phyloP scores from a whole-genome alignment of 768 basidiomycete species.

The Lactarius vividus region DNA sequence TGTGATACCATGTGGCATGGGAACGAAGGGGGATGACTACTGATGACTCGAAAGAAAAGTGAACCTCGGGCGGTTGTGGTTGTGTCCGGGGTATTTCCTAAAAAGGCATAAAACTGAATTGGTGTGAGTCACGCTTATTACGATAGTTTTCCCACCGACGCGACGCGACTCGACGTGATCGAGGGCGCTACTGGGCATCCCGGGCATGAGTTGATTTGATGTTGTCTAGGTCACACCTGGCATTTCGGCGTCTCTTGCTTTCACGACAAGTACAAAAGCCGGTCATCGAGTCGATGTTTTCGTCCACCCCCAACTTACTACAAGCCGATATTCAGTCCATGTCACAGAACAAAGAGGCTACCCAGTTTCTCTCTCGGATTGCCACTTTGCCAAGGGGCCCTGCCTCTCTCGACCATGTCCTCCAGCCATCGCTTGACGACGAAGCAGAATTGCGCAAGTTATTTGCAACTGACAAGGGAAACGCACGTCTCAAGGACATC shows the following conservation, averaged over 20 bases:
- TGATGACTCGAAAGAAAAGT: slow-evolving; percentile 1
- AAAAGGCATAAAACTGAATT: not conserved
- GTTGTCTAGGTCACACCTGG: not conserved
- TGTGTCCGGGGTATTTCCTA: not conserved
- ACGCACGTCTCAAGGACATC: slow-evolving; percentile 46
- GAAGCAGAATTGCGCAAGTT: slow-evolving; percentile 54
- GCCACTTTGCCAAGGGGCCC: slow-evolving; percentile 30
- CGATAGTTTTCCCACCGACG: not conserved
- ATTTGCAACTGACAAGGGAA: slow-evolving; percentile 52
- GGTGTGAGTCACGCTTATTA: not conserved
- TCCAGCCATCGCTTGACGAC: slow-evolving; percentile 56
- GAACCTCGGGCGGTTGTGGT: too few species aligned
- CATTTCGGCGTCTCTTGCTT: too few species aligned
- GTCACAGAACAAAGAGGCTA: slow-evolving; percentile 33
- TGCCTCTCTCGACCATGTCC: slow-evolving; percentile 42
- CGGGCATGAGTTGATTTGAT: not conserved
- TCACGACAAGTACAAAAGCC: not conserved
- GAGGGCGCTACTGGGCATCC: not conserved
- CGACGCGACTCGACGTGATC: not conserved
- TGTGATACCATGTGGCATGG: slow-evolving; percentile 20
- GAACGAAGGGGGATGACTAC: not conserved
- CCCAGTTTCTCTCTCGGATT: slow-evolving; percentile 33
- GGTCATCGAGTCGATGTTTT: not conserved
- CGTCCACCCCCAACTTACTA: not conserved
- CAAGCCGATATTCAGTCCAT: slow-evolving; percentile 16